Evolutionary conservation across 768 basidiomycete genomes (phyloP).

Genomic region (Suillus variegatus): DNA sequence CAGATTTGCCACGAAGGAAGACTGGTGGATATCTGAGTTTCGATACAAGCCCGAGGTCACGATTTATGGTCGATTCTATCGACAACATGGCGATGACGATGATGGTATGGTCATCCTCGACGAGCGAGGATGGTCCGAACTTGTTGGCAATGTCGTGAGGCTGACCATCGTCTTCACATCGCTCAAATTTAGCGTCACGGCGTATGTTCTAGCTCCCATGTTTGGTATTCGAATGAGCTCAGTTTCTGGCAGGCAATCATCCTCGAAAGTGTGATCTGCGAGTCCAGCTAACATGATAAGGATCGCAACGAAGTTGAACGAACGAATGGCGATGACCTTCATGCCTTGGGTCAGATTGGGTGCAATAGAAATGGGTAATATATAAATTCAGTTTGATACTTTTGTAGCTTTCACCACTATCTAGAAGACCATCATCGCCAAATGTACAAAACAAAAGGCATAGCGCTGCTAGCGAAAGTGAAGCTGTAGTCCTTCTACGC

Average conservation of each 20-base stretch:
- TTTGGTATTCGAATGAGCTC: not conserved
- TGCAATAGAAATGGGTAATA: not conserved
- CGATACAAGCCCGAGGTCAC: conserved; percentile 35
- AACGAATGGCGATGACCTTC: not conserved
- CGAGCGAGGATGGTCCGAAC: conserved; percentile 34
- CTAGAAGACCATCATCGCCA: conserved; percentile 72
- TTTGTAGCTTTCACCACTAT: conserved; percentile 72
- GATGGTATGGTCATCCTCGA: conserved; percentile 33
- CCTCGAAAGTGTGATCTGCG: not conserved
- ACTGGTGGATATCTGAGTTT: conserved; percentile 37
- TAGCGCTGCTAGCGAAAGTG: conserved; percentile 80
- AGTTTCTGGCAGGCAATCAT: conserved; percentile 5
- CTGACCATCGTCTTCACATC: conserved; percentile 33
- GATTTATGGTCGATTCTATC: conserved; percentile 36
- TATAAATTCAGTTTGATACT: not conserved
- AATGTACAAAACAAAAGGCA: conserved; percentile 35
- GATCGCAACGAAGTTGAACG: not conserved
- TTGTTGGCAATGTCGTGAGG: conserved; percentile 35
- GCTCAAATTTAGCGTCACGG: conserved; percentile 34
- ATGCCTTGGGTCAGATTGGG: not conserved
- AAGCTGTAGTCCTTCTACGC: conserved; percentile 56
- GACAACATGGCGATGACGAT: conserved; percentile 33
- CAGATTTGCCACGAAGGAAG: conserved; percentile 35
- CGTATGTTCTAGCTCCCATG: conserved; percentile 22
- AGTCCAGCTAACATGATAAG: not conserved